A percentile compares a stretch with the other conserved stretches of the same genome.
phyloP scores from a whole-genome alignment of 2,329 filamentous ascomycete genomes.

The Colletotrichum higginsianum region DNA sequence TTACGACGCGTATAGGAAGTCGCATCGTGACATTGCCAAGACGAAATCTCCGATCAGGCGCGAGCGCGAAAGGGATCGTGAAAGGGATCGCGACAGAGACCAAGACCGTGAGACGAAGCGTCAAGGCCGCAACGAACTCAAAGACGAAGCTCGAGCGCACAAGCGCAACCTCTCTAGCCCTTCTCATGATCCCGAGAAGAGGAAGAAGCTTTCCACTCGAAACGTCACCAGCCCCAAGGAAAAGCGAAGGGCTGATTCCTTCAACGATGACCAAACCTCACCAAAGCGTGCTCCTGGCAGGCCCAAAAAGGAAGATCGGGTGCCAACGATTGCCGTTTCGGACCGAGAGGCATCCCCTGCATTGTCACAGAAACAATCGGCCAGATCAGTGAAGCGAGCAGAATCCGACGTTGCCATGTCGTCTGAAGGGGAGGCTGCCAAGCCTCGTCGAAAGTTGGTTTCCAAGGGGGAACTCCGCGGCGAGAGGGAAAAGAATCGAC shows the following conservation, averaged over 20 bases:
- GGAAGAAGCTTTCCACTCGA: constrained; percentile 60
- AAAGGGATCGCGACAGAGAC: constrained; percentile 54
- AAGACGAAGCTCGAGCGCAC: constrained; percentile 59
- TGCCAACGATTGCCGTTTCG: constrained; percentile 62
- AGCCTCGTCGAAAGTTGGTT: constrained; percentile 74
- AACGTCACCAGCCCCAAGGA: constrained; percentile 62
- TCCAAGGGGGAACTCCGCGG: constrained; percentile 75
- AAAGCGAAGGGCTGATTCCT: constrained; percentile 62
- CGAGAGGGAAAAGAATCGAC: constrained; percentile 71
- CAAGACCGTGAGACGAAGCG: constrained; percentile 60
- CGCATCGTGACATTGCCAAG: constrained; percentile 63
- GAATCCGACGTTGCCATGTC: constrained; percentile 69
- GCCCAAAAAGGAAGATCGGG: constrained; percentile 69
- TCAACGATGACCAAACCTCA: constrained; percentile 62
- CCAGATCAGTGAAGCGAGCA: constrained; percentile 63
- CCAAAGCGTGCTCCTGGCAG: constrained; percentile 68
- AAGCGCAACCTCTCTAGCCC: constrained; percentile 67
- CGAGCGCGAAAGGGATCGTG: constrained; percentile 51
- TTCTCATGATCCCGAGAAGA: constrained; percentile 59
- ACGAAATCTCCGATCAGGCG: constrained; percentile 65
- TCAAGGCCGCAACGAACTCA: constrained; percentile 58
- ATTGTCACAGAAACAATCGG: constrained; percentile 60
- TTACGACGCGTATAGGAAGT: constrained; percentile 75
- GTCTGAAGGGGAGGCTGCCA: constrained; percentile 71
- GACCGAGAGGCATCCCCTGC: constrained; percentile 69